Evolutionary conservation across 225 moss, liverwort and hornwort genomes (phyloP).

Genomic region (Antitrichia curtipendula): DNA sequence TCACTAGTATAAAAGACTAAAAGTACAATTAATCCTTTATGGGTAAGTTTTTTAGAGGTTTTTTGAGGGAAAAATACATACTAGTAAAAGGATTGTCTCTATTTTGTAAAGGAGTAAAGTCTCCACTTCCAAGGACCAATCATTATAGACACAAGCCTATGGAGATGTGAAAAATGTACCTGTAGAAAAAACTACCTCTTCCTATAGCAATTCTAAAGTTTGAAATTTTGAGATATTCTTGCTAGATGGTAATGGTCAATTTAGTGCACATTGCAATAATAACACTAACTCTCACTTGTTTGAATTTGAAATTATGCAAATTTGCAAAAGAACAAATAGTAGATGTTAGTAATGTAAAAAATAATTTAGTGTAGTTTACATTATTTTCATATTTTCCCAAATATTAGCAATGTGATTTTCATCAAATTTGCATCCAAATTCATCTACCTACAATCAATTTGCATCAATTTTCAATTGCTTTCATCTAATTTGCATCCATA

Average conservation of each 20-base stretch:
- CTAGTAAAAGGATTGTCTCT: not conserved
- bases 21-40: too few relatives aligned
- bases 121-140: not conserved
- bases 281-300: too few relatives aligned
- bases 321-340: not conserved
- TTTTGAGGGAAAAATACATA: too few relatives aligned
- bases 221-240: too few relatives aligned
- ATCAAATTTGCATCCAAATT: not conserved
- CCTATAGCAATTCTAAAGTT: not conserved
- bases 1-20: too few relatives aligned
- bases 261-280: not conserved
- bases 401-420: not conserved
- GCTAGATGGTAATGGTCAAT: not conserved
- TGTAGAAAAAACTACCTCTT: not conserved
- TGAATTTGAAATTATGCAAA: accelerated
- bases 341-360: not conserved
- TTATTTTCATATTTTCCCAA: not conserved
- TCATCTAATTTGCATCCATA: not conserved
- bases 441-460: not conserved
- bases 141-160: accelerated
- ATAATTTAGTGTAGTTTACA: not conserved
- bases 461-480: not conserved
- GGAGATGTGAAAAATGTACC: not conserved
- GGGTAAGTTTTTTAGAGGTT: too few relatives aligned
- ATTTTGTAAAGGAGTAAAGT: too few relatives aligned